These are phyloP conservation scores for Tetrahymena elliotti DNA, from an alignment of 73 alveolate species.

Conservation along the genomic window DNA sequence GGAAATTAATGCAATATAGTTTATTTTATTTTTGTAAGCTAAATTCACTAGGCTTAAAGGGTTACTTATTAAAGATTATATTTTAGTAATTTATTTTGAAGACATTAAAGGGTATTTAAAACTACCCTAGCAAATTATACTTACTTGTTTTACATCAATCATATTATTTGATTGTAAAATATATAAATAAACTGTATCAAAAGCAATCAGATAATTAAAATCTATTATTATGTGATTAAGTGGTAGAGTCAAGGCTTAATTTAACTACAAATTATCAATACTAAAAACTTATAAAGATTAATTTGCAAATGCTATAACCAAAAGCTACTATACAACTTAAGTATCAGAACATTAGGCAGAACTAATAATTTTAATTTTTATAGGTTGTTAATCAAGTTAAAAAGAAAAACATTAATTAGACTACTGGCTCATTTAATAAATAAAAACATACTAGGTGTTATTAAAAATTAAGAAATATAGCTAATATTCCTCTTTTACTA, in stretches of 20 bases:
- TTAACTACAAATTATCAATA: neutral
- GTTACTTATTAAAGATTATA: neutral
- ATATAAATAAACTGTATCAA: neutral
- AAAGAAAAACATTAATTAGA: neutral
- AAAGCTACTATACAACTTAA: neutral
- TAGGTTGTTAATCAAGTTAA: neutral
- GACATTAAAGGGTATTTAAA: neutral
- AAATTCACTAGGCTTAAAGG: neutral
- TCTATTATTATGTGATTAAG: neutral
- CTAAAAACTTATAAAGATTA: neutral
- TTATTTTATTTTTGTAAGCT: neutral
- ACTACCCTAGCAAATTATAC: neutral
- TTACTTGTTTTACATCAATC: neutral
- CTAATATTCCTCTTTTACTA: neutral
- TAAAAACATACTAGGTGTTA: neutral
- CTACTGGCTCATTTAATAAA: neutral
- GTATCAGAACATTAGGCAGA: neutral
- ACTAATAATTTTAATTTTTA: no score
- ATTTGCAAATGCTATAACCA: neutral
- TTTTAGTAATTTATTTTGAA: neutral
- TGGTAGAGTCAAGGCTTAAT: neutral
- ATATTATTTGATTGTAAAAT: no score
- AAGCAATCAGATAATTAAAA: neutral
- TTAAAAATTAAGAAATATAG: neutral
- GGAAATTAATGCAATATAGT: neutral